These are phyloP conservation scores for Leishmania tarentolae DNA, from an alignment of 208 protist species.

Conservation along the genomic window DNA sequence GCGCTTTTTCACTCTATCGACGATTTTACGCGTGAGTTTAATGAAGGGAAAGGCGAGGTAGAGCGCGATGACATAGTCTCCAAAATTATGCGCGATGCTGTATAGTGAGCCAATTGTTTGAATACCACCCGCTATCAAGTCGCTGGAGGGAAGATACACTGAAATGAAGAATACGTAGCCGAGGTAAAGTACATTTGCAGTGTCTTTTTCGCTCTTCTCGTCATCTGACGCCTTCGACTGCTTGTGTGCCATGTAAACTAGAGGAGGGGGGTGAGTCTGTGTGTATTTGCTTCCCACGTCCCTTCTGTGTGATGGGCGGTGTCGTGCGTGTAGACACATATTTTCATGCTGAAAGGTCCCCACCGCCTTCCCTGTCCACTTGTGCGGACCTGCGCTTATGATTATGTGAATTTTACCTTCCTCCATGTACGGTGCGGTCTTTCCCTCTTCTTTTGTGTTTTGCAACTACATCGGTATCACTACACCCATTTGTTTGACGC, in stretches of 20 bases:
- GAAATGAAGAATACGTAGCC: neutral
- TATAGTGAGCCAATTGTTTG: neutral
- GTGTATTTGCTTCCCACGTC: neutral
- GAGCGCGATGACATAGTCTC: slow-evolving; percentile 41
- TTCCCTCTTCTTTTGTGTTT: neutral
- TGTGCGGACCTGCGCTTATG: neutral
- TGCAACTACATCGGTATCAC: neutral
- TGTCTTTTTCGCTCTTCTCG: neutral
- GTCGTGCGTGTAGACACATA: neutral
- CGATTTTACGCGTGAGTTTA: slow-evolving; percentile 80
- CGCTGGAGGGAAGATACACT: neutral
- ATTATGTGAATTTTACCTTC: neutral
- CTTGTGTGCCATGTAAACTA: neutral
- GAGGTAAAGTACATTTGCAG: neutral
- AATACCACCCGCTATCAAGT: neutral
- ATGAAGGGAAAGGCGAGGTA: slow-evolving; percentile 62
- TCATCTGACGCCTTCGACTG: neutral
- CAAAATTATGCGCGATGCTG: slow-evolving; percentile 7
- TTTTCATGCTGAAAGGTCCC: neutral
- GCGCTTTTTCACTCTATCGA: slow-evolving; percentile 80
- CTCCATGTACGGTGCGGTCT: neutral
- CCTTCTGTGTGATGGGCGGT: neutral
- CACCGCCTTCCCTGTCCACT: neutral
- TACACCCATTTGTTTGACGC: neutral
- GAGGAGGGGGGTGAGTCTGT: neutral